phyloP scores from a whole-genome alignment of 805 yeast species.

The Metschnikowia vanudenii region DNA sequence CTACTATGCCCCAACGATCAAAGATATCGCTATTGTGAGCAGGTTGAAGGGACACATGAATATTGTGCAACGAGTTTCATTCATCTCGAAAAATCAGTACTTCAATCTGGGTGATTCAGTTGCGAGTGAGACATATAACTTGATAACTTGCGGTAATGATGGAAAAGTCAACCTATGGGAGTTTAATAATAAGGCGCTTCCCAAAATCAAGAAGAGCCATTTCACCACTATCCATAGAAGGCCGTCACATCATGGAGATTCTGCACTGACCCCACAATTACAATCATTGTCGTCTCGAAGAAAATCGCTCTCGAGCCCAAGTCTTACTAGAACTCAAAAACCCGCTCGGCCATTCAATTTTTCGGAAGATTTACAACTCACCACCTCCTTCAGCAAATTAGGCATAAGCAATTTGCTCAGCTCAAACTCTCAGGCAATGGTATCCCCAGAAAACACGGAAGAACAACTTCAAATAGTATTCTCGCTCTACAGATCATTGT shows the following conservation, averaged over 20 bases:
- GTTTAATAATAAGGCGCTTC: slow-evolving; percentile 42
- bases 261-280: slow-evolving; percentile 5
- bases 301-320: background rate
- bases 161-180: slow-evolving; percentile 45
- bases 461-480: slow-evolving; percentile 28
- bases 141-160: slow-evolving; percentile 40
- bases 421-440: slow-evolving; percentile 8
- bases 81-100: slow-evolving; percentile 24
- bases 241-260: slow-evolving; percentile 3
- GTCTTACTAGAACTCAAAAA: slow-evolving; percentile 5
- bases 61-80: slow-evolving; percentile 31
- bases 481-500: slow-evolving; percentile 35
- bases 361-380: slow-evolving; percentile 14
- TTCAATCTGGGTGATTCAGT: slow-evolving; percentile 1
- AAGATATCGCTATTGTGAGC: slow-evolving; percentile 36
- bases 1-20: slow-evolving; percentile 34
- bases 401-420: slow-evolving; percentile 19
- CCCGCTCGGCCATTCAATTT: slow-evolving; percentile 11
- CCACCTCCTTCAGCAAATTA: slow-evolving; percentile 15
- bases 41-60: slow-evolving; percentile 42
- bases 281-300: slow-evolving; percentile 5
- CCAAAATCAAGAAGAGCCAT: slow-evolving; percentile 30
- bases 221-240: slow-evolving; percentile 9
- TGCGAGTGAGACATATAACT: slow-evolving; percentile 24
- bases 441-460: slow-evolving; percentile 13